These are phyloP conservation scores for Sugiyamaella grinbergsii DNA, from an alignment of 1,139 yeast genomes.

Conservation along the genomic window DNA sequence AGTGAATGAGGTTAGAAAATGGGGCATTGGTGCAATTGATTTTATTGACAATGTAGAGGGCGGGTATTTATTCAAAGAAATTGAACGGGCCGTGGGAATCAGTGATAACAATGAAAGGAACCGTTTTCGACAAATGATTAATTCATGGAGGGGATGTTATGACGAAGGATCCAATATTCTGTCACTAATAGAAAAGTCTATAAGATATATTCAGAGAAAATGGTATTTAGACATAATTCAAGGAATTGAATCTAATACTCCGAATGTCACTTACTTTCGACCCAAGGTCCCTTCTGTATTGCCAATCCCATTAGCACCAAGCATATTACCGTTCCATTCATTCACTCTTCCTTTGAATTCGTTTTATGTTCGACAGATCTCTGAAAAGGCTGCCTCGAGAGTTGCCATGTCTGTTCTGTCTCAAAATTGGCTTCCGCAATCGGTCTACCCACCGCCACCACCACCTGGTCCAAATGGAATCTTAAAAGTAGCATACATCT, in stretches of 20 bases:
- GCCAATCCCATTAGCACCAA: slow-evolving; percentile 39
- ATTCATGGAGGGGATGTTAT: slow-evolving; percentile 27
- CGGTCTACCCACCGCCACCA: slow-evolving; percentile 43
- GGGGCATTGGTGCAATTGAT: slow-evolving; percentile 39
- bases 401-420: slow-evolving; percentile 35
- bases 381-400: slow-evolving; percentile 40
- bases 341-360: slow-evolving; percentile 41
- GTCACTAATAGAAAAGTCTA: slow-evolving; percentile 35
- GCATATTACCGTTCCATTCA: slow-evolving; percentile 43
- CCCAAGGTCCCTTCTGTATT: slow-evolving; percentile 38
- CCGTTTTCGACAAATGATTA: slow-evolving; percentile 1
- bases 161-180: slow-evolving; percentile 39
- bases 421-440: slow-evolving; percentile 38
- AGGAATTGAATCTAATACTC: slow-evolving; percentile 22
- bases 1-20: slow-evolving; percentile 31
- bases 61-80: slow-evolving; percentile 26
- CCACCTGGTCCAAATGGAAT: slow-evolving; percentile 39
- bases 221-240: slow-evolving; percentile 37
- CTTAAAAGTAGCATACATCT: slow-evolving; percentile 41
- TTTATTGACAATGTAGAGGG: slow-evolving; percentile 24
- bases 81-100: slow-evolving; percentile 32
- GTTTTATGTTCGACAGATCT: slow-evolving; percentile 35
- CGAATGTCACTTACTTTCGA: slow-evolving; percentile 27
- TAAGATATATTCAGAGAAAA: slow-evolving; percentile 36
- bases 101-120: slow-evolving; percentile 17